Percentiles rank a stretch among this genome's conserved stretches.
phyloP scores from a whole-genome alignment of 1,284 basidiomycete genomes.

The Ustilago tritici region DNA sequence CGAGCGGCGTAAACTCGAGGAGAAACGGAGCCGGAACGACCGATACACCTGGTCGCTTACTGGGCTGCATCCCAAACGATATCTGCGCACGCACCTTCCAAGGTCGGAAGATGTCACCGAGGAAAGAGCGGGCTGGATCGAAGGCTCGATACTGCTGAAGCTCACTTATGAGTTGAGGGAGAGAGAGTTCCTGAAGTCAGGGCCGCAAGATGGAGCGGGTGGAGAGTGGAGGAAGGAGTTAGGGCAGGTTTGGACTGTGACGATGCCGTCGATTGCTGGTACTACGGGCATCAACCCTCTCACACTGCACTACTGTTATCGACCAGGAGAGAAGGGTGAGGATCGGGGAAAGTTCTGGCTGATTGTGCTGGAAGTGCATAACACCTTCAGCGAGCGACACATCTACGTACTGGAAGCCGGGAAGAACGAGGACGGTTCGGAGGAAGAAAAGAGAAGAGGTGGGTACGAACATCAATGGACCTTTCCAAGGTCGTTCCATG shows the following conservation, averaged over 20 bases:
- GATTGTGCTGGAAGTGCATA: constrained; percentile 80
- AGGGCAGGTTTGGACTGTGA: constrained; percentile 67
- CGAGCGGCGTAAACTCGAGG: constrained; percentile 18
- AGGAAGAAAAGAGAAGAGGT: background rate
- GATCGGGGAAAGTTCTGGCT: constrained; percentile 70
- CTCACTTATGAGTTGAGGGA: constrained; percentile 55
- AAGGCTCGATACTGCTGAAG: constrained; percentile 51
- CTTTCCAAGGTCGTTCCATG: constrained; percentile 80
- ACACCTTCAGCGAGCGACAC: constrained; percentile 81
- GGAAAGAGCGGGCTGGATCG: constrained; percentile 32
- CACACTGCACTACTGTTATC: constrained; percentile 80
- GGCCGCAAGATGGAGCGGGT: constrained; percentile 47
- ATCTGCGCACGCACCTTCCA: constrained; percentile 31
- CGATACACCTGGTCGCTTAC: constrained; percentile 27
- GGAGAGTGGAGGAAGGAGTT: constrained; percentile 31
- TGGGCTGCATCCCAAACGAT: constrained; percentile 23
- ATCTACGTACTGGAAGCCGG: constrained; percentile 73
- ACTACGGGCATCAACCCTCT: constrained; percentile 82
- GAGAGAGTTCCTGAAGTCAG: constrained; percentile 25
- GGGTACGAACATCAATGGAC: constrained; percentile 78
- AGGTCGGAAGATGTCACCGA: background rate
- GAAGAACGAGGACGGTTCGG: constrained; percentile 70
- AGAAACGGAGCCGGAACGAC: constrained; percentile 30
- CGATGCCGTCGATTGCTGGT: constrained; percentile 80
- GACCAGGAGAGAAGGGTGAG: constrained; percentile 17